These are phyloP conservation scores for Stevia rebaudiana DNA, from an alignment of 140 eudicot genomes.

Conservation along the genomic window DNA sequence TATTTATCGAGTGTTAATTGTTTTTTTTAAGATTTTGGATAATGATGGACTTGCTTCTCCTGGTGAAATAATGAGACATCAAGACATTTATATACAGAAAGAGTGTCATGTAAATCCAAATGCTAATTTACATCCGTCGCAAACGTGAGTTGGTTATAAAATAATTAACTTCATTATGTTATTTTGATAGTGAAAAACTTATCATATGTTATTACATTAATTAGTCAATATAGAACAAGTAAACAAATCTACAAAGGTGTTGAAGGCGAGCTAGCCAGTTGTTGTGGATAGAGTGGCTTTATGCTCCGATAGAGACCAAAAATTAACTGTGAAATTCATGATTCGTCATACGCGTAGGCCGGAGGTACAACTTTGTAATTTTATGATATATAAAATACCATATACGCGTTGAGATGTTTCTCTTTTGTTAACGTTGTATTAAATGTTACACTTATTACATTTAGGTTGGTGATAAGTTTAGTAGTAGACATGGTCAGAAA, in stretches of 20 bases:
- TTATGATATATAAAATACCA: no score
- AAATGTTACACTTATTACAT: neutral
- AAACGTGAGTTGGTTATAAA: slow-evolving; percentile 25
- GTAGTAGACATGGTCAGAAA: slow-evolving; percentile 98
- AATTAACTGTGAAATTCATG: slow-evolving; percentile 64
- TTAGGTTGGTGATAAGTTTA: slow-evolving; percentile 95
- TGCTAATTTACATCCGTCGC: slow-evolving; percentile 19
- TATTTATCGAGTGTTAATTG: neutral
- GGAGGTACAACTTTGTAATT: slow-evolving; percentile 48
- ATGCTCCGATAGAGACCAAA: slow-evolving; percentile 44
- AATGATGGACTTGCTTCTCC: slow-evolving; percentile 91
- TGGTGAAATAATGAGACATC: slow-evolving; percentile 68
- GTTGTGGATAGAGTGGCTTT: slow-evolving; percentile 88
- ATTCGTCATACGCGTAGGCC: slow-evolving; percentile 95
- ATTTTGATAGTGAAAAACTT: slow-evolving; percentile 10
- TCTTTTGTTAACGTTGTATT: neutral
- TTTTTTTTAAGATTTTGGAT: slow-evolving; percentile 60
- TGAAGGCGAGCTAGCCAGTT: slow-evolving; percentile 82
- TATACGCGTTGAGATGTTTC: no score
- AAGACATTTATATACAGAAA: slow-evolving; percentile 66
- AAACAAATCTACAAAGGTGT: slow-evolving; percentile 72
- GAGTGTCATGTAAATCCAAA: slow-evolving; percentile 49
- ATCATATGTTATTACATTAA: no score
- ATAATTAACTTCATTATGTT: neutral
- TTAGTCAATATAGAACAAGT: slow-evolving; percentile 50